Base-by-base conservation (phyloP, 805 yeast genomes). In the Monosporozyma servazzii region DNA sequence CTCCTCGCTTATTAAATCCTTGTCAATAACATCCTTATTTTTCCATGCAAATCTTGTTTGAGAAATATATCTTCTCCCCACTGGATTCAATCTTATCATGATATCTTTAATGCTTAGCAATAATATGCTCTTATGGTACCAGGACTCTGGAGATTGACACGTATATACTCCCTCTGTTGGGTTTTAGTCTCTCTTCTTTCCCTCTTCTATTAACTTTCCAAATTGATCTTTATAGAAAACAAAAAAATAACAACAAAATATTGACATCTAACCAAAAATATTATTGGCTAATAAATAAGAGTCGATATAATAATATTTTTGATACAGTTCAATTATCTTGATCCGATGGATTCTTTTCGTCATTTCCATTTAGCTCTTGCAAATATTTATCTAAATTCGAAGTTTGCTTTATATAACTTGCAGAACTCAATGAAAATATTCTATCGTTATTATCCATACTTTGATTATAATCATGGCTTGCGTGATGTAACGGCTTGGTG, bases 401-500 rank as follows among this genome's bases (percentile, higher is more conserved):
- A 15, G 44, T 45, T 33, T 82, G 81, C 57, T 83, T 80, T 30
- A 84, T 80, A 57, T 79, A 86, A 11, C 82, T 77, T 0, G 84
- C 80, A 8, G 89, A 81, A 54, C 91, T 82, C 63, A 86, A 70
- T 36, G 90, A 82, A 67, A 88, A 88, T 3, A 88, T 78, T 47
- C 95, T 79, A 60, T 88, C 96, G 36, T 84, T 86, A 55, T 43
- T n/a, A 15, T 29, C 36, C 29, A 48, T 11, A n/a, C 15, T n/a
- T 5, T 40, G 33, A 11, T 40, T 33, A 21, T 39, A 30, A 27
- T 43, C 50, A 41, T 68, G 64, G 50, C 51, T 56, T 0, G 61
- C 45, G 36, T 49, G 43, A 3, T 69, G 61, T 25, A 71, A 67
- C 10, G 50, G 52, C 57, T 84, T 86, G 47, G 83, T 75, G 61